Percentiles rank a stretch among this genome's conserved stretches.
Conservation (phyloP, 192 early-diverging fungal genomes). For the Coemansia sp. region DNA sequence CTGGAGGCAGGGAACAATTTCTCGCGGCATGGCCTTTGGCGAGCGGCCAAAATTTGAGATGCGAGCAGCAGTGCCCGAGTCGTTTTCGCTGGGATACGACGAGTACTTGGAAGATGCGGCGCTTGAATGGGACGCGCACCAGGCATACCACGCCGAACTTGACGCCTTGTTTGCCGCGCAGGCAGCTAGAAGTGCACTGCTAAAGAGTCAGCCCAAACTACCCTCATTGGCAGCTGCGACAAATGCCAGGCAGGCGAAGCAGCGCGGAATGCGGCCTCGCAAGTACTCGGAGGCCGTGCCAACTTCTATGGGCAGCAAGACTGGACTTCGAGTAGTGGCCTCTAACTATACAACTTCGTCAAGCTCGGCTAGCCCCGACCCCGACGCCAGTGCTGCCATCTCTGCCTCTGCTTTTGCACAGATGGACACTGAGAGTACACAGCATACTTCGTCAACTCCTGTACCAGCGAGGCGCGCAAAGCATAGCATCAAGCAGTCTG, state of each 20-base stretch:
- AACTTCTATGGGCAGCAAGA: not conserved
- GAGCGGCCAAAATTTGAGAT: slow-evolving; percentile 24
- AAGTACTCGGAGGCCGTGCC: slow-evolving; percentile 53
- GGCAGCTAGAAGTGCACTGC: slow-evolving; percentile 24
- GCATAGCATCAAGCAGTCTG: slow-evolving; percentile 58
- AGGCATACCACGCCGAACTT: slow-evolving; percentile 44
- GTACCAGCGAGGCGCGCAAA: slow-evolving; percentile 14
- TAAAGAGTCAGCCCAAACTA: not conserved
- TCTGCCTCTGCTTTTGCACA: not conserved
- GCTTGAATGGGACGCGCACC: slow-evolving; percentile 50
- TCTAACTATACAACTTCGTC: not conserved
- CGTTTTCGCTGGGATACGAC: slow-evolving; percentile 51
- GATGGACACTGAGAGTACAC: not conserved
- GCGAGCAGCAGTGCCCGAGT: slow-evolving; percentile 37
- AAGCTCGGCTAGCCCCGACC: not conserved
- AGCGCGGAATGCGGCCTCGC: slow-evolving; percentile 46
- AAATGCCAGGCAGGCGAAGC: slow-evolving; percentile 12
- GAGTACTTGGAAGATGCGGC: slow-evolving; percentile 61
- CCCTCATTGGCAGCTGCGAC: not conserved
- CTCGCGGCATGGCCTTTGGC: slow-evolving; percentile 1
- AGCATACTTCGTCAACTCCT: not conserved
- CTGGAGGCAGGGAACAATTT: slow-evolving; percentile 26
- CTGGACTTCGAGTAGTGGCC: not conserved
- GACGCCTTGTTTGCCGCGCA: slow-evolving; percentile 47
- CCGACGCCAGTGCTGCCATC: not conserved